Conservation (phyloP, 2,329 filamentous ascomycete genomes). For the Aureobasidium lini region DNA sequence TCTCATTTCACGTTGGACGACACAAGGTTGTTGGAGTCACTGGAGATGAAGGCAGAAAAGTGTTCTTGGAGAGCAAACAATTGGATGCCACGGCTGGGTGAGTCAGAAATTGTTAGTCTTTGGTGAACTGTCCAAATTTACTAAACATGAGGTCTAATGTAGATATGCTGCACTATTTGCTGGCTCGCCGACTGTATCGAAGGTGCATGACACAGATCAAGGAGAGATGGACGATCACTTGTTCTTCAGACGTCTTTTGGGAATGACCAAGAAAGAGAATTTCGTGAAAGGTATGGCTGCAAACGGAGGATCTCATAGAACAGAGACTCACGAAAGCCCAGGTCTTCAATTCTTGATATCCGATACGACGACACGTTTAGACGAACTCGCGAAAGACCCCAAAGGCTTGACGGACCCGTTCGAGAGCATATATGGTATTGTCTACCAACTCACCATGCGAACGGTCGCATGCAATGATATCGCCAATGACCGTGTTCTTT, state of each 20-base stretch:
- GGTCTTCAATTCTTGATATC: constrained; percentile 36
- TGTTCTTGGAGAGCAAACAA: constrained; percentile 41
- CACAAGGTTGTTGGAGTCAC: constrained; percentile 39
- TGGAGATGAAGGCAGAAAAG: constrained; percentile 35
- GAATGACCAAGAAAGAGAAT: constrained; percentile 33
- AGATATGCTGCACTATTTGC: constrained; percentile 12
- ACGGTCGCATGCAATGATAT: constrained; percentile 48
- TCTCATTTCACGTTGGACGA: constrained; percentile 43
- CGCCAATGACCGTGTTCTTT: constrained; percentile 38
- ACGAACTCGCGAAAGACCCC: constrained; percentile 29
- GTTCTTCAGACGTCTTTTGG: constrained; percentile 28
- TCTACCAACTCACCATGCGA: constrained; percentile 53
- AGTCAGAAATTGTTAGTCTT: constrained; percentile 7
- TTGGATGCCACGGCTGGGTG: constrained; percentile 41
- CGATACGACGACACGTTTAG: constrained; percentile 35
- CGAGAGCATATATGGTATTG: constrained; percentile 44
- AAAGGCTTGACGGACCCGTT: constrained; percentile 45
- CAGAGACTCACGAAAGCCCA: background rate
- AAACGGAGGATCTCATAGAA: background rate
- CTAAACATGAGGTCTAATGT: constrained; percentile 20
- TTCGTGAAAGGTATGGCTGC: constrained; percentile 25
- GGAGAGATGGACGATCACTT: constrained; percentile 9
- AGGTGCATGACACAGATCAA: background rate
- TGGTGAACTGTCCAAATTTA: constrained; percentile 8
- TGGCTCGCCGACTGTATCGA: constrained; percentile 1